Base-by-base conservation (phyloP, 768 basidiomycete genomes). In the Amanita molliuscula region DNA sequence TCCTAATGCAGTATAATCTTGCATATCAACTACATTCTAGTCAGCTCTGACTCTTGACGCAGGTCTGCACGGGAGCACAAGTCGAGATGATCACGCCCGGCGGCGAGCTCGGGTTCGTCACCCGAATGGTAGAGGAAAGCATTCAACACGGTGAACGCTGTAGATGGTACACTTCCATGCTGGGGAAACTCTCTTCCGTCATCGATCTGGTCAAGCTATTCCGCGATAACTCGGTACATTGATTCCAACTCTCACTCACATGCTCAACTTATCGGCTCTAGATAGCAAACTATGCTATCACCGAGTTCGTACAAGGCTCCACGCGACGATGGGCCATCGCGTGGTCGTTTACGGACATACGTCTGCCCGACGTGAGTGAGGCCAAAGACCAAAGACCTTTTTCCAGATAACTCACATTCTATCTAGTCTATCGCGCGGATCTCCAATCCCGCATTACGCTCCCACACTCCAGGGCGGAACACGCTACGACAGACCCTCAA, bases 151-250 rank as follows among this genome's bases (percentile, higher is more conserved):
- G 67, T n/a, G 61, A 62, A 2, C 66, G 71, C 16, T 89, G 88
- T 68, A 68, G 89, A 40, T 97, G 94, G 95, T 97, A 82, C 58
- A 93, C 94, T 0, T 90, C 89, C 4, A 84, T 97, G 77, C 73
- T 97, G 0, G 95, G 95, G 3, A 95, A 91, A 58, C 69, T 84
- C 63, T 77, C 86, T 0, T 90, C 90, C 2, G 71, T 97, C 2
- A 62, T 65, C 0, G 65, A 76, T 3, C 64, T 97, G 6, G 77
- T 91, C 0, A 67, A 67, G 1, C 61, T 73, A 0, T 65, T 96
- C 18, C 73, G 73, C 31, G 55, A 63, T 11, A 59, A 58, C 44
- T 50, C 55, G 4, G 76, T 73, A 28, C 45, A 65, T 41, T 3
- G n/a, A 13, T 21, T 7, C 41, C 44, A n/a, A 21, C 23, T 6